Evolutionary conservation across 345 rosid genomes (phyloP), one percentile per base, ranked within the genome.

Genomic region (Eucalyptus tenuipes): DNA sequence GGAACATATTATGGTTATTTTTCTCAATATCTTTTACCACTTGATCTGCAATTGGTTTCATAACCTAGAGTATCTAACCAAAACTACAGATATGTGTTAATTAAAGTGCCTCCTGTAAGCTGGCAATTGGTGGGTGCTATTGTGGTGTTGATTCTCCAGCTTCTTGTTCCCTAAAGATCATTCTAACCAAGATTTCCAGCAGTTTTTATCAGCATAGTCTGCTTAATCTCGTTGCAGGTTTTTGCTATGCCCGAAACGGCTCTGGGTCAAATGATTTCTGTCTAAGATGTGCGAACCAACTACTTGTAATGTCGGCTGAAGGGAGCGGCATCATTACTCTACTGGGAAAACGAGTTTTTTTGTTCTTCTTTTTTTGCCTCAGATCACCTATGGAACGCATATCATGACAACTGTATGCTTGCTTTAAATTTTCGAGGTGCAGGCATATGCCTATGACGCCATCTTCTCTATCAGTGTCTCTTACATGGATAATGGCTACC

Each of bases 201-300:
- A 31, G 61, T 68, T 31, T 64, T 47, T 22, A 57, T 7, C 61
- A 48, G 59, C 42, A 50, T 87, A 49, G 86, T 44, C 52, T 17
- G 45, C 22, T 59, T 24, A 7, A 12, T 7, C 47, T 49, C 15
- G 17, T 88, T 89, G 90, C 92, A 97, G 99, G 89, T 95, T 86
- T 97, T 97, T 94, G 98, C 98, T 86, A 97, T 96, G 98, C 98
- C 97, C 85, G 98, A 97, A 91, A 95, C 98, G 86, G 94, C 95
- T 66, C 90, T 97, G 61, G 31, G 7, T 48, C 6, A 16, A 44
- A 82, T 48, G 49, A 48, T 48, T 12, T n/a, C n/a, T n/a, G n/a
- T 82, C 50, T 82, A 44, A 48, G 7, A 22, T 44, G 86, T 2
- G 3, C 29, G n/a, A 25, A 82, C 50, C 16, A 82, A 82, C n/a